Percentiles rank a stretch among this genome's conserved stretches.
Evolutionary conservation across 805 yeast species (phyloP).

Genomic region (Scheffersomyces ergatensis): DNA sequence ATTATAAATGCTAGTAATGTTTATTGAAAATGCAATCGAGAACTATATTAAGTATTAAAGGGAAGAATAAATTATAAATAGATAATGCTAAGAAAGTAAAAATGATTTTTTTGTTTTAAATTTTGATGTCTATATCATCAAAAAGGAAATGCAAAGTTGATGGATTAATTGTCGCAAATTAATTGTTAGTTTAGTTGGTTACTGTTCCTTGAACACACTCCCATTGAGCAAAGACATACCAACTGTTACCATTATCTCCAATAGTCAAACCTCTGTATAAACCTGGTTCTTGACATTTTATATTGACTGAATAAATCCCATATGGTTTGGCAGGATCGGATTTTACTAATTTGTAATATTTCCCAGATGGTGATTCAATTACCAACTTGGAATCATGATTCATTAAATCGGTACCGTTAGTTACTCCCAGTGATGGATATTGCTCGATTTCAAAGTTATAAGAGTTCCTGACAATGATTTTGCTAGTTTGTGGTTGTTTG

Average conservation of each 20-base stretch:
- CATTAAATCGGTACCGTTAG: constrained; percentile 29
- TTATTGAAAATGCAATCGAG: no score
- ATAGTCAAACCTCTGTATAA: constrained; percentile 80
- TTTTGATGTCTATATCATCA: no score
- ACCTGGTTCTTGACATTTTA: constrained; percentile 71
- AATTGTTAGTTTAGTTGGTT: no score
- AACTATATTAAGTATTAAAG: no score
- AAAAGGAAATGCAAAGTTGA: constrained; percentile 1
- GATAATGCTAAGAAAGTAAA: no score
- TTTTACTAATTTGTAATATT: constrained; percentile 57
- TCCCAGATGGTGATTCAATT: constrained; percentile 83
- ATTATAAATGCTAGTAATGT: no score
- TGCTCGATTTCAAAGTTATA: constrained; percentile 66
- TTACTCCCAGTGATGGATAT: constrained; percentile 54
- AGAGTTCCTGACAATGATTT: constrained; percentile 52
- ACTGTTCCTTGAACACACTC: constrained; percentile 35
- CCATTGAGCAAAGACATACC: constrained; percentile 96
- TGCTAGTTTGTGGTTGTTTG: constrained; percentile 76
- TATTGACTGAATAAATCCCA: constrained; percentile 59
- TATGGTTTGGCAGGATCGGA: constrained; percentile 44
- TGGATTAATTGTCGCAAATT: no score
- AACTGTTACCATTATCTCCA: constrained; percentile 71
- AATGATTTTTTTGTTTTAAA: no score
- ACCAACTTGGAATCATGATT: constrained; percentile 56
- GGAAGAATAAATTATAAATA: no score